Percentiles rank a stretch among this genome's conserved stretches.
These are phyloP conservation scores for Rossbeevera mucosa DNA, from an alignment of 768 basidiomycete species.

Conservation along the genomic window DNA sequence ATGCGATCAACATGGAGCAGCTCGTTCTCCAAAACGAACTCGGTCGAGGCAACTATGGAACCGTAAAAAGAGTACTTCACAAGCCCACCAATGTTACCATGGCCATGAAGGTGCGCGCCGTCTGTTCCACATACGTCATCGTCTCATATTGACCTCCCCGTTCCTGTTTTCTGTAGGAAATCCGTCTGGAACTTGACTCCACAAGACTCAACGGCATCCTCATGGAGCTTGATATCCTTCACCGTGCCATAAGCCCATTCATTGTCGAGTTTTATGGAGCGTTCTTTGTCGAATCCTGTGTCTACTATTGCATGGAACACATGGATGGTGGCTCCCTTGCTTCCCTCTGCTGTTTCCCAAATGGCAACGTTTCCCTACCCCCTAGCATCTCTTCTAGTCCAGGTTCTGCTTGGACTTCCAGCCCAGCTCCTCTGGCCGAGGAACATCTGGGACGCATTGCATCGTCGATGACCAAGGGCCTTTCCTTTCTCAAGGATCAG, in stretches of 20 bases:
- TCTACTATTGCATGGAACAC: slow-evolving; percentile 99
- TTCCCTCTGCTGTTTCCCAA: slow-evolving; percentile 53
- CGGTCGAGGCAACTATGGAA: slow-evolving; percentile 95
- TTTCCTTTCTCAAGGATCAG: slow-evolving; percentile 93
- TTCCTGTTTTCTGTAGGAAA: slow-evolving; percentile 64
- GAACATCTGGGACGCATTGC: slow-evolving; percentile 81
- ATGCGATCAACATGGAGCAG: slow-evolving; percentile 92
- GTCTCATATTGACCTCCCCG: not conserved
- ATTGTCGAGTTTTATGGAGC: slow-evolving; percentile 99
- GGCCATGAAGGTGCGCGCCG: slow-evolving; percentile 93
- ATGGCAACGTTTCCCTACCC: slow-evolving; percentile 32
- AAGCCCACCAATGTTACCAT: slow-evolving; percentile 92
- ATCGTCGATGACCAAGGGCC: slow-evolving; percentile 75
- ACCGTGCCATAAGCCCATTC: slow-evolving; percentile 84
- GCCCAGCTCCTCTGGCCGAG: slow-evolving; percentile 51
- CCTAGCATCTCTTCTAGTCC: slow-evolving; percentile 31
- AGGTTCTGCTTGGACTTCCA: slow-evolving; percentile 33
- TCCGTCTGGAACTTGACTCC: slow-evolving; percentile 91
- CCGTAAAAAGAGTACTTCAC: slow-evolving; percentile 93
- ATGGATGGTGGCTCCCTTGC: slow-evolving; percentile 99
- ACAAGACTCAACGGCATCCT: slow-evolving; percentile 93
- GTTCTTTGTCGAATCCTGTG: slow-evolving; percentile 99
- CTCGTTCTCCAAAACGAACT: slow-evolving; percentile 89
- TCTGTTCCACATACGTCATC: slow-evolving; percentile 12
- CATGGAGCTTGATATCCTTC: slow-evolving; percentile 97